These are phyloP conservation scores for Amylocarpus encephaloides DNA, from an alignment of 2,329 filamentous ascomycete species.

Conservation along the genomic window DNA sequence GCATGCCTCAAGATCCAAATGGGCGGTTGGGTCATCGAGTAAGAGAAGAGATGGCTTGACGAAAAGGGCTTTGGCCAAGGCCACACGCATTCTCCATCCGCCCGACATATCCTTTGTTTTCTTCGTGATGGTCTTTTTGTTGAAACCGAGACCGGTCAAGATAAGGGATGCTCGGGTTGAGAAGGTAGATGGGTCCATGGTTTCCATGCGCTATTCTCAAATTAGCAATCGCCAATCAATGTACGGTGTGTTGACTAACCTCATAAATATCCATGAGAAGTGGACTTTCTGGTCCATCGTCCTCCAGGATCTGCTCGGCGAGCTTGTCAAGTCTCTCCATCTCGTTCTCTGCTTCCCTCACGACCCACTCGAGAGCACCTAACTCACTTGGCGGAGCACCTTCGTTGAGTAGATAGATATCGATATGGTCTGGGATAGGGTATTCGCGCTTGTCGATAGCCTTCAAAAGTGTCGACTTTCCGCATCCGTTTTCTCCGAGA, in stretches of 20 bases:
- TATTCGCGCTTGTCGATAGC: conserved; percentile 89
- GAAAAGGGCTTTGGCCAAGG: conserved; percentile 93
- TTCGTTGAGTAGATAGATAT: conserved; percentile 97
- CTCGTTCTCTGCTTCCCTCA: conserved; percentile 88
- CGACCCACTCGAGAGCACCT: conserved; percentile 95
- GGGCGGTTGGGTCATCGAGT: conserved; percentile 95
- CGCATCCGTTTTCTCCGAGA: conserved; percentile 97
- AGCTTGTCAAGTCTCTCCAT: conserved; percentile 82
- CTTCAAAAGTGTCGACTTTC: conserved; percentile 97
- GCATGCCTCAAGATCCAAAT: conserved; percentile 98
- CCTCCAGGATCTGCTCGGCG: conserved; percentile 85
- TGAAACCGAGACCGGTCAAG: conserved; percentile 97
- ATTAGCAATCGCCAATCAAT: conserved; percentile 13
- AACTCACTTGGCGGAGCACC: conserved; percentile 84
- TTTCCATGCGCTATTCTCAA: conserved; percentile 75
- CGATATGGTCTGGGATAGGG: conserved; percentile 91
- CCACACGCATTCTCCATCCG: conserved; percentile 99
- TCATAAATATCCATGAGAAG: conserved; percentile 93
- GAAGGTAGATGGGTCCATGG: conserved; percentile 98
- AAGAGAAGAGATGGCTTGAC: conserved; percentile 94
- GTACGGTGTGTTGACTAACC: conserved; percentile 46
- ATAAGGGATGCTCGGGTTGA: conserved; percentile 92
- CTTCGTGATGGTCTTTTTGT: conserved; percentile 96
- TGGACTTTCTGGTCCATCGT: conserved; percentile 84
- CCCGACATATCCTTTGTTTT: conserved; percentile 99